These are phyloP conservation scores for Saccharomyces uvarum DNA, from an alignment of 1,139 yeast species.

Conservation along the genomic window DNA sequence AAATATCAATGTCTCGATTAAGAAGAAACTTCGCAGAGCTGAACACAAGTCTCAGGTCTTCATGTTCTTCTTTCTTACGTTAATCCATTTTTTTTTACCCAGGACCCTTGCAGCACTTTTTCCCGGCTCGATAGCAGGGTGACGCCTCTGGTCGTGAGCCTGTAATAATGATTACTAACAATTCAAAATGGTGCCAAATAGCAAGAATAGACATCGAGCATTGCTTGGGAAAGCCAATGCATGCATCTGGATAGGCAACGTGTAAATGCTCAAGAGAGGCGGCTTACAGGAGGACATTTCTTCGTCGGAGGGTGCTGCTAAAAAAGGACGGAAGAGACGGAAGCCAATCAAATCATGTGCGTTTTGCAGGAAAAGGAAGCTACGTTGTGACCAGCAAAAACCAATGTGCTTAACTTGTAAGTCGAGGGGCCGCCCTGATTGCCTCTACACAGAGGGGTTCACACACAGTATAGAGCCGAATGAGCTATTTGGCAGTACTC, in stretches of 20 bases:
- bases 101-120: constrained; percentile 1
- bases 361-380: constrained; percentile 28
- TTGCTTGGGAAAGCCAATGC: neutral
- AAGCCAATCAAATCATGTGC: constrained; percentile 28
- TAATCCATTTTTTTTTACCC: neutral
- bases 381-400: constrained; percentile 28
- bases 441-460: constrained; percentile 20
- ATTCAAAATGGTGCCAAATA: neutral
- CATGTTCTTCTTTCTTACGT: neutral
- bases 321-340: constrained; percentile 11
- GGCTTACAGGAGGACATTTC: neutral
- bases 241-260: neutral
- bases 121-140: neutral
- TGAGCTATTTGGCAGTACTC: neutral
- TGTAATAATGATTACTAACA: neutral
- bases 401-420: constrained; percentile 25
- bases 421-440: constrained; percentile 19
- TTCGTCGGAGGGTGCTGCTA: neutral
- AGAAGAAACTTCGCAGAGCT: neutral
- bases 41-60: neutral
- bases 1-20: neutral
- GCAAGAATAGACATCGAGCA: neutral
- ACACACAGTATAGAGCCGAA: neutral
- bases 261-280: neutral
- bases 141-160: neutral